phyloP scores from a whole-genome alignment of 805 yeast species.

The Millerozyma acaciae region DNA sequence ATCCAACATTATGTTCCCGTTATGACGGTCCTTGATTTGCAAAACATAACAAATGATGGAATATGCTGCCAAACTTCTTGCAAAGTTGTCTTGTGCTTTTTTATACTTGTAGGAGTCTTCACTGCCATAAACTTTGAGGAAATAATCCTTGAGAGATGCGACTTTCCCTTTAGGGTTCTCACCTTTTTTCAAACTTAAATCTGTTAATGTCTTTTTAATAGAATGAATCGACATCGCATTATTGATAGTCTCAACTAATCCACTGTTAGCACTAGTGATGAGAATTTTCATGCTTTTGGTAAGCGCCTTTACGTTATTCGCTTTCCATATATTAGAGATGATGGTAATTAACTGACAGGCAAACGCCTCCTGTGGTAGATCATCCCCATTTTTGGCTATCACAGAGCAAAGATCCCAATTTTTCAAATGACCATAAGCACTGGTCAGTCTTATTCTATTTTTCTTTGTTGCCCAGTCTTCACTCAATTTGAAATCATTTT shows the following conservation, averaged over 20 bases:
- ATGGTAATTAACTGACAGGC: conserved; percentile 92
- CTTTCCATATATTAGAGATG: conserved; percentile 80
- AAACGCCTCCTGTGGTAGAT: conserved; percentile 93
- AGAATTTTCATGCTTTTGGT: conserved; percentile 89
- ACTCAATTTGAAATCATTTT: conserved; percentile 88
- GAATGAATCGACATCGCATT: conserved; percentile 93
- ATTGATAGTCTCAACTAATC: conserved; percentile 92
- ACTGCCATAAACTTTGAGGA: conserved; percentile 69
- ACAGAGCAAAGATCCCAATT: conserved; percentile 96
- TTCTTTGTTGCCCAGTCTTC: conserved; percentile 91
- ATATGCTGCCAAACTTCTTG: conserved; percentile 84
- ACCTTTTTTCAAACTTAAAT: conserved; percentile 61
- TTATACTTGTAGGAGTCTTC: conserved; percentile 50
- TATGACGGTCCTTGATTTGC: conserved; percentile 94
- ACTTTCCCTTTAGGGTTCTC: conserved; percentile 68
- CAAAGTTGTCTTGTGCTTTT: conserved; percentile 81
- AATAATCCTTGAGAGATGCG: conserved; percentile 76
- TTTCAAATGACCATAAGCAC: conserved; percentile 78
- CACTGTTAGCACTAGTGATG: conserved; percentile 86
- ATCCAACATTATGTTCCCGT: conserved; percentile 96
- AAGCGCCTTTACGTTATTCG: conserved; percentile 72
- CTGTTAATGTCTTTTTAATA: conserved; percentile 86
- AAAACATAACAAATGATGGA: conserved; percentile 85
- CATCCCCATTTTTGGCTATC: conserved; percentile 95
- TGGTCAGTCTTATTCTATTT: conserved; percentile 71